phyloP scores from a whole-genome alignment of 345 rosid genomes.

The Gossypium ekmanianum region DNA sequence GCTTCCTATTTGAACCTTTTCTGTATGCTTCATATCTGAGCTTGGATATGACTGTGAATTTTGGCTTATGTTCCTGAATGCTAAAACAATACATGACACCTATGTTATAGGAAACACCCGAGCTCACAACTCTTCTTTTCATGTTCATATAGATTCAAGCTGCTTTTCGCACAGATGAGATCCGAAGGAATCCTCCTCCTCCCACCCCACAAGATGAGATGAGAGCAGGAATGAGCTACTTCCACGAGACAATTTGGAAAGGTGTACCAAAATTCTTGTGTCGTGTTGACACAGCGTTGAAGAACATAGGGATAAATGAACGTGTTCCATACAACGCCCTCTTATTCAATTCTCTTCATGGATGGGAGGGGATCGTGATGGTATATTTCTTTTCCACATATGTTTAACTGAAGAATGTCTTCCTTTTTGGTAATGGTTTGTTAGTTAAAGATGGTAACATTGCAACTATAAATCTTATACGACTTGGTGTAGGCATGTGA shows the following conservation, averaged over 20 bases:
- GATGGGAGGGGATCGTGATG: slow-evolving; percentile 99
- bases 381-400: slow-evolving; percentile 30
- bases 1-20: not conserved
- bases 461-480: not conserved
- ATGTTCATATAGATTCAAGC: slow-evolving; percentile 77
- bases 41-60: not conserved
- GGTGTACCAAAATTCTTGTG: slow-evolving; percentile 97
- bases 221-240: slow-evolving; percentile 99
- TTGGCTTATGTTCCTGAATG: not conserved
- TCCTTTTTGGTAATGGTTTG: not conserved
- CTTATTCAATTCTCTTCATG: slow-evolving; percentile 97
- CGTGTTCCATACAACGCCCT: slow-evolving; percentile 95
- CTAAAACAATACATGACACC: not conserved
- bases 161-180: slow-evolving; percentile 97
- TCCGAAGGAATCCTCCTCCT: slow-evolving; percentile 94
- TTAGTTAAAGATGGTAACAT: not conserved
- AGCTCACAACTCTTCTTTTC: not conserved
- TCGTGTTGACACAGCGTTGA: slow-evolving; percentile 90
- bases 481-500: not conserved
- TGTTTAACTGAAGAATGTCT: not conserved
- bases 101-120: not conserved
- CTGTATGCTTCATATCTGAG: not conserved
- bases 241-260: slow-evolving; percentile 99
- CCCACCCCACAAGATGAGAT: slow-evolving; percentile 99
- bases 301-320: slow-evolving; percentile 88